Base-by-base conservation (phyloP, 2,329 filamentous ascomycete genomes). In the Ramichloridium luteum region DNA sequence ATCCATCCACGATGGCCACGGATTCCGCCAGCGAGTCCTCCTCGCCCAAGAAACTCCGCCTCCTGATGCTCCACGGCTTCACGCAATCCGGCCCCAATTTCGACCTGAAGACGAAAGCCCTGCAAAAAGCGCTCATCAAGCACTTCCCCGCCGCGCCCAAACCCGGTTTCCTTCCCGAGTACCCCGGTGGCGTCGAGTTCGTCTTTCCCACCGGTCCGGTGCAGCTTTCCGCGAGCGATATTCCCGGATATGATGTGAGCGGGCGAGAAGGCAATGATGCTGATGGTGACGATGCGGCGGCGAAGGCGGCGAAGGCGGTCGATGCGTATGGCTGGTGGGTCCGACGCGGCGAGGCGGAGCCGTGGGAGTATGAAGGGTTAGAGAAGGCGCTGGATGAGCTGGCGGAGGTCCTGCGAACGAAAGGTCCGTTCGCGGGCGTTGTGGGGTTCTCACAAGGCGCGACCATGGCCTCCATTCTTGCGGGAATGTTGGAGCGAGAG, bases 71-170 rank as follows among this genome's bases (percentile, higher is more conserved):
- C 9, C 64, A 68, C 47, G 80, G 88, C 57, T 94, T 77, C 70
- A 93, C 88, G 5, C 88, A 96, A 65, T 92, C 82, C 16, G 85
- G 86, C 3, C 59, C 77, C 3, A 65, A 85, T 41, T 94, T 94
- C 70, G 78, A 74, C 54, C 72, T 78, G 56, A 94, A 94, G 63
- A 92, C 83, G 27, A 81, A 84, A 55, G 83, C 83, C 8, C 66
- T 94, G 1, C 74, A 85, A 47, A 93, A 94, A 57, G 65, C 77
- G 32, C 70, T 94, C 35, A 57, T 65, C 38, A 93, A 93, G 52
- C 62, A 73, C 16, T 79, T 94, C 41, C 69, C 73, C 6, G 58
- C 68, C 2, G 68, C 76, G 27, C 59, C 70, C 34, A 62, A 64
- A 44, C 54, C 72, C 1, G 51, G 52, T 17, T 45, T 48, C 31